Percentiles rank a stretch among this genome's conserved stretches.
These are phyloP conservation scores for Saccharum spontaneum DNA, from an alignment of 176 grass and related monocot genomes.

Conservation along the genomic window DNA sequence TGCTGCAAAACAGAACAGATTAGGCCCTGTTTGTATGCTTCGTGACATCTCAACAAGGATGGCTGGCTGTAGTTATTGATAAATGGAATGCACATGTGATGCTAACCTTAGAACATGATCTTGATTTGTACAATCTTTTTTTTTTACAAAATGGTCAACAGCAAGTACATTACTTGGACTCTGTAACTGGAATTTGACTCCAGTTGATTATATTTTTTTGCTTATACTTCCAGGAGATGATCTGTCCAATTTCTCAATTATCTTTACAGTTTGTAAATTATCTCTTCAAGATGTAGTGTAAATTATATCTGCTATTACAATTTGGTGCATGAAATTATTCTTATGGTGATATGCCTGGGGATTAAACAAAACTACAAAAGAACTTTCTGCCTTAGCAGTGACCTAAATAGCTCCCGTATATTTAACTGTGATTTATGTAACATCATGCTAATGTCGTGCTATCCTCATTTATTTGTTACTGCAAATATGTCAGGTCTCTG, in stretches of 20 bases:
- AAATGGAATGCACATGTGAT: neutral
- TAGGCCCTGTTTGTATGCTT: neutral
- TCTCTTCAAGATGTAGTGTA: neutral
- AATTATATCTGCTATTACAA: neutral
- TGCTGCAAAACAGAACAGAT: neutral
- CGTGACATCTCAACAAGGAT: neutral
- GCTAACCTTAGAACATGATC: neutral
- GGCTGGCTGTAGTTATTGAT: neutral
- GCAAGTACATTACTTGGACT: neutral
- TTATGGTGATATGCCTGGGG: neutral
- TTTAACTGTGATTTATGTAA: neutral
- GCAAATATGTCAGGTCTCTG: neutral
- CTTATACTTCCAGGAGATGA: neutral
- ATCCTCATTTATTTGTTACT: neutral
- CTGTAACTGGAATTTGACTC: neutral
- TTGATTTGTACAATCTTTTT: neutral
- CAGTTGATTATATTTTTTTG: neutral
- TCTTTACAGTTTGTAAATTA: neutral
- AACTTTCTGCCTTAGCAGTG: neutral
- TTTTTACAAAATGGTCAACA: neutral
- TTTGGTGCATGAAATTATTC: neutral
- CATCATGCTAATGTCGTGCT: neutral
- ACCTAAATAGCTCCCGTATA: neutral
- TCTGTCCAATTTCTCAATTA: neutral
- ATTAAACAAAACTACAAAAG: neutral